A percentile compares a stretch with the other conserved stretches of the same genome.
Evolutionary conservation across 2,329 filamentous ascomycete species (phyloP).

Genomic region (Pseudogymnoascus sp.): DNA sequence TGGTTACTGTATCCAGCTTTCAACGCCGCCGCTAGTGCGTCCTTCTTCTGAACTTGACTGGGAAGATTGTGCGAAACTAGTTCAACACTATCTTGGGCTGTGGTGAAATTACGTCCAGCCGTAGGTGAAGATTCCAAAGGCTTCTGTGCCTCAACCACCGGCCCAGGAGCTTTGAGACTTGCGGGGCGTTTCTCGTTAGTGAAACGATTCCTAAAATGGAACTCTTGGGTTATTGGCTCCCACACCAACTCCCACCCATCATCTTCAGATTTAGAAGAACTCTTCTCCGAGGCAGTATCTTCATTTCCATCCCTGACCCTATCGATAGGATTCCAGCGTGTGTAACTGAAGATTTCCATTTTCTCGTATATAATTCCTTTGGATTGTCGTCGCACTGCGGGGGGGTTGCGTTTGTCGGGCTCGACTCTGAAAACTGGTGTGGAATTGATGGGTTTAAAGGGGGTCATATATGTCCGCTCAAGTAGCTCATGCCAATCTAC

Average conservation of each 20-base stretch:
- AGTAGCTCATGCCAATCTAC: conserved; percentile 95
- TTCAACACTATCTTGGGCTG: not conserved
- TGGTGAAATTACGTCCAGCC: not conserved
- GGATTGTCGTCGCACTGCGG: not conserved
- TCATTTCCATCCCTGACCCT: not conserved
- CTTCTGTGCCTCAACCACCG: not conserved
- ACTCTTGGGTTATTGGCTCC: not conserved
- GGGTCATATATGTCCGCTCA: conserved; percentile 92
- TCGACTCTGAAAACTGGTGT: not conserved
- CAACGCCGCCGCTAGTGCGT: conserved; percentile 14
- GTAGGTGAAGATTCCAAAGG: not conserved
- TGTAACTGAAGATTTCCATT: not conserved
- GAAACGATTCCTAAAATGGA: not conserved
- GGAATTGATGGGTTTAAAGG: conserved; percentile 71
- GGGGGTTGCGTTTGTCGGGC: not conserved
- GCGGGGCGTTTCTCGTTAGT: not conserved
- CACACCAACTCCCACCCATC: not conserved
- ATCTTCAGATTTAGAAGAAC: not conserved
- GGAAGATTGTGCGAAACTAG: not conserved
- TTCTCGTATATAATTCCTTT: not conserved
- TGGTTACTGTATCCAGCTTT: conserved; percentile 12
- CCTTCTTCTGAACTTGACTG: conserved; percentile 5
- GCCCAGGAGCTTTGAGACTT: not conserved
- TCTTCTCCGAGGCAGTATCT: not conserved
- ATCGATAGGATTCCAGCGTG: not conserved